Percentiles rank a stretch among this genome's conserved stretches.
Conservation (phyloP, 331 rosid genomes). For the Erythrophleum ivorense region DNA sequence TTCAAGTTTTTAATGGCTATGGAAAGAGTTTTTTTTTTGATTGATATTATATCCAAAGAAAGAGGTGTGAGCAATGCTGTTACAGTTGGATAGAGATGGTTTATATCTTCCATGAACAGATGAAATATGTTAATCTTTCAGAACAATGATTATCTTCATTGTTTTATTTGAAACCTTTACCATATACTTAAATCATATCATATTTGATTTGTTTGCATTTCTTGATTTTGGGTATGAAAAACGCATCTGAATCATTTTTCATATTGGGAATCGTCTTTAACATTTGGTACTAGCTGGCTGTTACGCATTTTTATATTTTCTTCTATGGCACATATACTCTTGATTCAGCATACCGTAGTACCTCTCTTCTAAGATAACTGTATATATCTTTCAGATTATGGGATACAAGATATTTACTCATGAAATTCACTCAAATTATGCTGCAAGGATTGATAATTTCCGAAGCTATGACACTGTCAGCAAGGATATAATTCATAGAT, state of each 20-base stretch:
- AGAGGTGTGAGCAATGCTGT: neutral
- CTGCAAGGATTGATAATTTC: slow-evolving; percentile 95
- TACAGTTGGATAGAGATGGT: neutral
- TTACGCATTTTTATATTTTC: slow-evolving; percentile 29
- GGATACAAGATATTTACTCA: slow-evolving; percentile 93
- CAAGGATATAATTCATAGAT: slow-evolving; percentile 95
- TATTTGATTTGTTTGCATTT: neutral
- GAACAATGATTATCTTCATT: neutral
- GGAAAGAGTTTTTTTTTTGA: neutral
- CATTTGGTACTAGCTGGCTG: slow-evolving; percentile 8
- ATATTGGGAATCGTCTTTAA: neutral
- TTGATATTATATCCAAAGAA: neutral
- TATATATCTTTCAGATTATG: slow-evolving; percentile 75
- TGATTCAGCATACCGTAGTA: slow-evolving; percentile 35
- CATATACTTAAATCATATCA: neutral
- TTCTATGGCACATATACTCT: slow-evolving; percentile 6
- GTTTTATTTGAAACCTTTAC: neutral
- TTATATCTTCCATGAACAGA: neutral
- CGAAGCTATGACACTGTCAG: slow-evolving; percentile 93
- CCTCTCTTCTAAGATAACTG: slow-evolving; percentile 39
- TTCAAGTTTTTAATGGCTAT: neutral
- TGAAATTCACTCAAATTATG: slow-evolving; percentile 92
- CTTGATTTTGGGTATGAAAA: neutral
- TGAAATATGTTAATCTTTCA: neutral
- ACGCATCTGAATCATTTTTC: neutral